These are phyloP conservation scores for Pulveroboletus sp. DNA, from an alignment of 768 basidiomycete genomes.

Conservation along the genomic window DNA sequence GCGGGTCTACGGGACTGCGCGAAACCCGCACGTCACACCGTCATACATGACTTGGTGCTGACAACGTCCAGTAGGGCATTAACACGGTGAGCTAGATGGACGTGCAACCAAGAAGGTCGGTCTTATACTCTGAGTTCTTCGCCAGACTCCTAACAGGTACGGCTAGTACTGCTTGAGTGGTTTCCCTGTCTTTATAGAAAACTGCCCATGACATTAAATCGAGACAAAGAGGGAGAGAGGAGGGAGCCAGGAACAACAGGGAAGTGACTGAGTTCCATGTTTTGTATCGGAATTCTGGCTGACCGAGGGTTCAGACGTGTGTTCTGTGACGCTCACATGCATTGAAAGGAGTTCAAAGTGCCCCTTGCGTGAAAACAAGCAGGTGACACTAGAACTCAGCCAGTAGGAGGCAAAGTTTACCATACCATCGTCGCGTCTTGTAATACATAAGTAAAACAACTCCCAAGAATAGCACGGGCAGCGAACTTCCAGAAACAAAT, in stretches of 20 bases:
- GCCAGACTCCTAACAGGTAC: constrained; percentile 76
- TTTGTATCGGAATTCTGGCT: constrained; percentile 50
- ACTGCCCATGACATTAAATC: constrained; percentile 19
- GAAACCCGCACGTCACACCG: too few relatives aligned
- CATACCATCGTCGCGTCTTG: not conserved
- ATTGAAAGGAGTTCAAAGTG: not conserved
- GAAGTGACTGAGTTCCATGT: constrained; percentile 40
- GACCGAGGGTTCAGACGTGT: not conserved
- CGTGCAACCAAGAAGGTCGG: constrained; percentile 82
- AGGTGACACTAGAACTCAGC: not conserved
- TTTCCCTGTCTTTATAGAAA: constrained; percentile 50
- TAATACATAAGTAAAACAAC: not conserved
- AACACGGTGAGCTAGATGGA: constrained; percentile 66
- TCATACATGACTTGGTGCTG: constrained; percentile 41
- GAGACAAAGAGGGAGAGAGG: too few relatives aligned
- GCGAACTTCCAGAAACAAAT: not conserved
- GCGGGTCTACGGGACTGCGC: too few relatives aligned
- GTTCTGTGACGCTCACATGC: not conserved
- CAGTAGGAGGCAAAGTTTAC: not conserved
- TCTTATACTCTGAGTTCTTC: constrained; percentile 44
- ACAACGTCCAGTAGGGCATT: constrained; percentile 70
- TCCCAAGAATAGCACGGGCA: not conserved
- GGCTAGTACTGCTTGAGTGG: constrained; percentile 72
- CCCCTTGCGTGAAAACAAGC: not conserved
- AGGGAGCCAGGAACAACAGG: too few relatives aligned